These are phyloP conservation scores for Wickerhamiella parazyma DNA, from an alignment of 805 yeast genomes.

Conservation along the genomic window DNA sequence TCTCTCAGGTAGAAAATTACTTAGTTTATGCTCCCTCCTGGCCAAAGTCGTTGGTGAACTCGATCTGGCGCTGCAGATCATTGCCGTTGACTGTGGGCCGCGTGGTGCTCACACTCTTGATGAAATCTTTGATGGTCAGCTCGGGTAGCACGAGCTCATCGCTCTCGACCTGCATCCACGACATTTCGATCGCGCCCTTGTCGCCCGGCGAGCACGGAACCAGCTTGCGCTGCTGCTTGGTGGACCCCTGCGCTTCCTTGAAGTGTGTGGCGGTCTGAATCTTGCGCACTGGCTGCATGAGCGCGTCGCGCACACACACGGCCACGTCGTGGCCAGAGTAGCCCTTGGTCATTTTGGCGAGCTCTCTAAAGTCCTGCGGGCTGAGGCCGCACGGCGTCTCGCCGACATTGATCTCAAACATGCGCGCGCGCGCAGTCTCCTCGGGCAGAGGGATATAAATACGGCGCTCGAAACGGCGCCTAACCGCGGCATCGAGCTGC, in stretches of 20 bases:
- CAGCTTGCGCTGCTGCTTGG: slow-evolving; percentile 30
- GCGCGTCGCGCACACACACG: slow-evolving; percentile 90
- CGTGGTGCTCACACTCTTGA: slow-evolving; percentile 79
- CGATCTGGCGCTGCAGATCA: slow-evolving; percentile 70
- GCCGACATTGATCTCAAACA: slow-evolving; percentile 92
- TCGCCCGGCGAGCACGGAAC: slow-evolving; percentile 99
- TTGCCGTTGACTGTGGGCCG: slow-evolving; percentile 87
- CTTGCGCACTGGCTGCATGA: slow-evolving; percentile 95
- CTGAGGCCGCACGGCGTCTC: slow-evolving; percentile 71
- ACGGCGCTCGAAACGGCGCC: slow-evolving; percentile 91
- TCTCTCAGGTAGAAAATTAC: slow-evolving; percentile 27
- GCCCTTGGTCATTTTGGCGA: slow-evolving; percentile 92
- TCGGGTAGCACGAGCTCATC: slow-evolving; percentile 86
- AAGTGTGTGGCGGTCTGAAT: slow-evolving; percentile 95
- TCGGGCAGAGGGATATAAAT: slow-evolving; percentile 94
- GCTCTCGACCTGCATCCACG: slow-evolving; percentile 84
- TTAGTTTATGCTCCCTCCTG: slow-evolving; percentile 86
- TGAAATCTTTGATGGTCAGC: slow-evolving; percentile 77
- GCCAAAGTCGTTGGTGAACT: slow-evolving; percentile 90
- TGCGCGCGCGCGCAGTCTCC: slow-evolving; percentile 74
- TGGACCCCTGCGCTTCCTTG: slow-evolving; percentile 35
- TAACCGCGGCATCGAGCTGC: slow-evolving; percentile 95
- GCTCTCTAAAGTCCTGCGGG: slow-evolving; percentile 54
- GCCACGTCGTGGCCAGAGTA: slow-evolving; percentile 96
- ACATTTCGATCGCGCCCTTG: slow-evolving; percentile 67